Conservation (phyloP, 2,329 filamentous ascomycete species). For the Pochonia chlamydosporia region DNA sequence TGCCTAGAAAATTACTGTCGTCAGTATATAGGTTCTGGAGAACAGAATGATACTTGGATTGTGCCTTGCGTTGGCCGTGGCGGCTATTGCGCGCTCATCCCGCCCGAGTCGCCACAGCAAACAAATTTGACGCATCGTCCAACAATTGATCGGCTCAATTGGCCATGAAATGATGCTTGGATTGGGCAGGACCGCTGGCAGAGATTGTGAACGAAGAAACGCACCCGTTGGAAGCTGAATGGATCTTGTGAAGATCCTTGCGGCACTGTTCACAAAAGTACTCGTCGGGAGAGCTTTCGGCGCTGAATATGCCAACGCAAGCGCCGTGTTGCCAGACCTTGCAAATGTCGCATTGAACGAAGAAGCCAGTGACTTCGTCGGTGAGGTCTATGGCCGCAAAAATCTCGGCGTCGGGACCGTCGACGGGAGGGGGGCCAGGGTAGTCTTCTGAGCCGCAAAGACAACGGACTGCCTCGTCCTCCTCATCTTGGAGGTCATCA, state of each 20-base stretch:
- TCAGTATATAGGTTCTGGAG: slow-evolving; percentile 26
- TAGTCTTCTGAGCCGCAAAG: slow-evolving; percentile 94
- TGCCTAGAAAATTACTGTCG: slow-evolving; percentile 39
- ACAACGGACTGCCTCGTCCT: slow-evolving; percentile 93
- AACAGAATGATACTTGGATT: slow-evolving; percentile 3
- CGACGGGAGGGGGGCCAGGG: slow-evolving; percentile 69
- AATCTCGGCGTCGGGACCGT: slow-evolving; percentile 52
- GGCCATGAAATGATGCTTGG: neutral
- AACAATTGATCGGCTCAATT: neutral
- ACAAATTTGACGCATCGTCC: neutral
- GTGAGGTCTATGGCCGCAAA: slow-evolving; percentile 58
- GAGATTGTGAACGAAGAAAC: slow-evolving; percentile 25
- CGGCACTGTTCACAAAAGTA: slow-evolving; percentile 97
- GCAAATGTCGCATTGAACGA: slow-evolving; percentile 96
- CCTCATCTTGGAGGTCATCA: slow-evolving; percentile 65
- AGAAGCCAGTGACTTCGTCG: slow-evolving; percentile 88
- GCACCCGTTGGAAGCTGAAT: slow-evolving; percentile 78
- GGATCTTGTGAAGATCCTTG: slow-evolving; percentile 84
- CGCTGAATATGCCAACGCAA: slow-evolving; percentile 94
- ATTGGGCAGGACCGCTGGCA: neutral
- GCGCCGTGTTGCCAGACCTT: slow-evolving; percentile 99
- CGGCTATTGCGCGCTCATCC: neutral
- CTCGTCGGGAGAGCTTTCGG: slow-evolving; percentile 86
- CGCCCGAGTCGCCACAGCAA: neutral
- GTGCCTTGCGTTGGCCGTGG: neutral